Conservation (phyloP, 345 rosid genomes). For the Bretschneidera sinensis region DNA sequence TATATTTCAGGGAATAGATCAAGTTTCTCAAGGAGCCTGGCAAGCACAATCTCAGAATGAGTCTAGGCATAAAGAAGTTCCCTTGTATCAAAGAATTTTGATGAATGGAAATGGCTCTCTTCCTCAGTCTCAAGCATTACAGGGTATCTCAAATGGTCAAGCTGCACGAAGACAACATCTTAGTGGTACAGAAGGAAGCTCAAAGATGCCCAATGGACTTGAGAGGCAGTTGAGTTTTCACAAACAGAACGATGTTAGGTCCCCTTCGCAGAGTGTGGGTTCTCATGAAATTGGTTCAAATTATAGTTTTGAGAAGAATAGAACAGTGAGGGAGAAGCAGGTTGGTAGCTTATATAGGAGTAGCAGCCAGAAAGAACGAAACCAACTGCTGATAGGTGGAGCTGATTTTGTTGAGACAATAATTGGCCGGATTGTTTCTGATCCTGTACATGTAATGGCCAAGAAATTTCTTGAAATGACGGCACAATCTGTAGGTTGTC, state of each 20-base stretch:
- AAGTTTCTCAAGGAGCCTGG: conserved; percentile 36
- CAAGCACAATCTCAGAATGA: conserved; percentile 68
- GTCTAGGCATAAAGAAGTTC: conserved; percentile 59
- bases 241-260: conserved; percentile 51
- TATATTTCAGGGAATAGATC: conserved; percentile 73
- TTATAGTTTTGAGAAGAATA: conserved; percentile 61
- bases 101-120: conserved; percentile 60
- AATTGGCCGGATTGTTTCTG: conserved; percentile 59
- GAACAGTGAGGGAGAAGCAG: conserved; percentile 42
- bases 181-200: conserved; percentile 43
- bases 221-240: conserved; percentile 73
- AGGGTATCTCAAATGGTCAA: conserved; percentile 44
- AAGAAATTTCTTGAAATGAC: conserved; percentile 78
- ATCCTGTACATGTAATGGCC: conserved; percentile 71
- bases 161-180: conserved; percentile 36
- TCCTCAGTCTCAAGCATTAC: conserved; percentile 48
- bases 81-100: conserved; percentile 55
- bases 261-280: conserved; percentile 59
- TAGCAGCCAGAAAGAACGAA: conserved; percentile 55
- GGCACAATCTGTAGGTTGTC: conserved; percentile 42
- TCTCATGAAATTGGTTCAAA: conserved; percentile 65
- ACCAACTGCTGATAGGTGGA: conserved; percentile 48
- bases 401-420: conserved; percentile 69
- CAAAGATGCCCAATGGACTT: conserved; percentile 46
- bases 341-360: conserved; percentile 56